These are phyloP conservation scores for Bruguiera hainesii DNA, from an alignment of 441 rosid species.

Conservation along the genomic window DNA sequence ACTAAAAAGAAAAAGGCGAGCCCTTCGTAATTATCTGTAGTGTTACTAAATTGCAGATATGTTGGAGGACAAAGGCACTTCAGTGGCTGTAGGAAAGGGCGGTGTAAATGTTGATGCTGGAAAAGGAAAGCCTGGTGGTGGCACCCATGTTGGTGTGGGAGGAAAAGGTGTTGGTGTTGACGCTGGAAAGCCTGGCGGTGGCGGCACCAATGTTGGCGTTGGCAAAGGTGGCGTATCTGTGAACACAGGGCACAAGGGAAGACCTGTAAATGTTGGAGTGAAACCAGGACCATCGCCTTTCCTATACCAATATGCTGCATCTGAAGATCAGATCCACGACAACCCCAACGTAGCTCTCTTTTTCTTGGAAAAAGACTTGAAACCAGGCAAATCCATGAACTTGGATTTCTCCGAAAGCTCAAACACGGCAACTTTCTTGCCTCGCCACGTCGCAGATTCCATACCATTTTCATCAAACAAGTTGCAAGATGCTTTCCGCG, in stretches of 20 bases:
- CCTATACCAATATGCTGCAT: constrained; percentile 40
- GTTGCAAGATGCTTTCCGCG: constrained; percentile 15
- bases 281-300: constrained; percentile 41
- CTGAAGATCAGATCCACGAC: constrained; percentile 53
- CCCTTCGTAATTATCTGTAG: not conserved
- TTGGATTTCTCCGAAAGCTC: constrained; percentile 16
- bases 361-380: constrained; percentile 15
- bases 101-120: constrained; percentile 22
- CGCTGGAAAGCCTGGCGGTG: constrained; percentile 38
- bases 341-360: constrained; percentile 39
- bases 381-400: constrained; percentile 3
- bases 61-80: constrained; percentile 50
- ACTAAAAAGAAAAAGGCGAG: not conserved
- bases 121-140: constrained; percentile 23
- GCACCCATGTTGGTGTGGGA: constrained; percentile 40
- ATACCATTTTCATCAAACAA: constrained; percentile 28
- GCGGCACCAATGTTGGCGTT: constrained; percentile 51
- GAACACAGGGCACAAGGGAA: constrained; percentile 52
- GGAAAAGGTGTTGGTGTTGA: constrained; percentile 38
- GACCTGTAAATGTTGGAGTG: constrained; percentile 52
- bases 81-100: constrained; percentile 39
- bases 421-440: constrained; percentile 19
- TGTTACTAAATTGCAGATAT: constrained; percentile 31
- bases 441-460: constrained; percentile 20
- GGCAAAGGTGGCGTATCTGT: constrained; percentile 73